phyloP scores from a whole-genome alignment of 2,329 filamentous ascomycete species.

The Alternaria consortialis region DNA sequence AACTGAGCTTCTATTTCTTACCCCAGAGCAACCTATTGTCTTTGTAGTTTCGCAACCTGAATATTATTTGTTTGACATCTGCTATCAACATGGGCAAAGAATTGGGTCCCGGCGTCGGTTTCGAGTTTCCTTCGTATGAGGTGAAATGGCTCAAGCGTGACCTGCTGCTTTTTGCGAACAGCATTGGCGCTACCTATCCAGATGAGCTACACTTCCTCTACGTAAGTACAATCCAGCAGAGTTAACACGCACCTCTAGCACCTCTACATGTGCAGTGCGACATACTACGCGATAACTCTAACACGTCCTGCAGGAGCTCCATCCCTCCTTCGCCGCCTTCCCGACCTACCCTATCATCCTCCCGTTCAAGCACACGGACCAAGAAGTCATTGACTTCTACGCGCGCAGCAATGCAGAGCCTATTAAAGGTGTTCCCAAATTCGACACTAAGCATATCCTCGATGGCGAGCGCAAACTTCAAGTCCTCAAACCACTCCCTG shows the following conservation, averaged over 20 bases:
- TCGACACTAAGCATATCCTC: conserved; percentile 77
- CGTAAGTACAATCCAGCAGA: conserved; percentile 60
- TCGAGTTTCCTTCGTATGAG: conserved; percentile 78
- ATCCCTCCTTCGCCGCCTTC: conserved; percentile 86
- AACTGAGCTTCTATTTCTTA: conserved; percentile 8
- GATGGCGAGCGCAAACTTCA: conserved; percentile 85
- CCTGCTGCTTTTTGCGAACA: conserved; percentile 87
- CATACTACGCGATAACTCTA: conserved; percentile 2
- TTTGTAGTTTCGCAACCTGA: background rate
- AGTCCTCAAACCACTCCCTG: conserved; percentile 78
- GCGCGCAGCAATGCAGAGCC: conserved; percentile 69
- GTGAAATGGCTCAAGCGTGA: conserved; percentile 91
- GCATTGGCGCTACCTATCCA: conserved; percentile 78
- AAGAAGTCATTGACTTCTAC: conserved; percentile 88
- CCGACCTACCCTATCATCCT: conserved; percentile 88
- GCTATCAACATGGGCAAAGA: conserved; percentile 42
- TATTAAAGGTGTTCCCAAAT: conserved; percentile 79
- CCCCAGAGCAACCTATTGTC: background rate
- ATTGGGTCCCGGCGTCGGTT: conserved; percentile 68
- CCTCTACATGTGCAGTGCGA: background rate
- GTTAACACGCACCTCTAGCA: background rate
- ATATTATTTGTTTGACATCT: background rate
- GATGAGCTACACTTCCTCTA: conserved; percentile 94
- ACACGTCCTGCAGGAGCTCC: conserved; percentile 72
- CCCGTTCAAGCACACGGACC: conserved; percentile 78